Percentiles rank a stretch among this genome's conserved stretches.
Conservation (phyloP, 2,329 filamentous ascomycete genomes). For the Colletotrichum lentis region DNA sequence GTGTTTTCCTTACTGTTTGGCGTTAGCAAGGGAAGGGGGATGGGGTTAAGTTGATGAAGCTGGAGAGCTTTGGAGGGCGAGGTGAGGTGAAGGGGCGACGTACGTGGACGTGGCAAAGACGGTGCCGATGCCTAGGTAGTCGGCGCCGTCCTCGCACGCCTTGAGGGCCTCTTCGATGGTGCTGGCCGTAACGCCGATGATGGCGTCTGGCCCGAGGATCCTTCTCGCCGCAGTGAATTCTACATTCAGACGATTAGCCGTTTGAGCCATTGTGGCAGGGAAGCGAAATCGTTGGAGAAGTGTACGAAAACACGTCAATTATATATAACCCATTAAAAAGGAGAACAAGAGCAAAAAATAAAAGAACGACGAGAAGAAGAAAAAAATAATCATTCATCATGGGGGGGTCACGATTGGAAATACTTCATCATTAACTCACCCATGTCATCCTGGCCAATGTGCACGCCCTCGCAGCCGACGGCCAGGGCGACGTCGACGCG, state of each 20-base stretch:
- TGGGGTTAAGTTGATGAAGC: neutral
- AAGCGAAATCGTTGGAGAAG: neutral
- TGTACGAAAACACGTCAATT: too few relatives aligned
- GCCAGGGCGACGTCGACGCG: slow-evolving; percentile 88
- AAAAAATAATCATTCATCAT: neutral
- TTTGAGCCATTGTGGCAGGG: too few relatives aligned
- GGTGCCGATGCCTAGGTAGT: slow-evolving; percentile 91
- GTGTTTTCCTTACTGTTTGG: slow-evolving; percentile 82
- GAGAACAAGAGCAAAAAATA: neutral
- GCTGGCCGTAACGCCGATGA: slow-evolving; percentile 89
- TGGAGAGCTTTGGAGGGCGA: neutral
- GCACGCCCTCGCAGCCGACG: slow-evolving; percentile 87
- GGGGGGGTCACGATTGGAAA: too few relatives aligned
- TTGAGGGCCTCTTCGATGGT: slow-evolving; percentile 74
- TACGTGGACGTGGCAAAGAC: slow-evolving; percentile 86
- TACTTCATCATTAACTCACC: slow-evolving; percentile 54
- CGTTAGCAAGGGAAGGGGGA: neutral
- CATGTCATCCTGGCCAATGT: slow-evolving; percentile 95
- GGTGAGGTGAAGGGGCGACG: slow-evolving; percentile 42
- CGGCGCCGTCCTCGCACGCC: slow-evolving; percentile 79
- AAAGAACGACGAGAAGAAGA: neutral
- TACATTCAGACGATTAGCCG: slow-evolving; percentile 42
- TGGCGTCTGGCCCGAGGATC: slow-evolving; percentile 77
- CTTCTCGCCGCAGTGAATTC: slow-evolving; percentile 71
- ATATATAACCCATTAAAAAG: too few relatives aligned